Evolutionary conservation across 352 stramenopile species (phyloP).

Genomic region (Elongisporangium prolatum): DNA sequence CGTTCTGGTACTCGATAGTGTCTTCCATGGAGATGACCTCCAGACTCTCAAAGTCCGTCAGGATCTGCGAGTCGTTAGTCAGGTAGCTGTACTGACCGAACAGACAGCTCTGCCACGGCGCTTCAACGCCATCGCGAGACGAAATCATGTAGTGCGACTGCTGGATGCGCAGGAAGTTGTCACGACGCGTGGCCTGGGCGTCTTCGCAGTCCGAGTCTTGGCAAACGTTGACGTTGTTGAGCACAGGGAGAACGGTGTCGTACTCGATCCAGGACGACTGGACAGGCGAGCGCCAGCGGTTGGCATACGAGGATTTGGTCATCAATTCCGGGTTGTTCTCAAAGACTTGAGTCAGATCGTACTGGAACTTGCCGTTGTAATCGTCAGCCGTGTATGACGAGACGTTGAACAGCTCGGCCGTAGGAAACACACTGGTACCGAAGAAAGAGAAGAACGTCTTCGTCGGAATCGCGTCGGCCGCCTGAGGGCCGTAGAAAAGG

Average conservation of each 20-base stretch:
- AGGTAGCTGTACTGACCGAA: constrained; percentile 20
- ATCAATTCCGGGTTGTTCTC: constrained; percentile 7
- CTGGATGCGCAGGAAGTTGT: constrained; percentile 18
- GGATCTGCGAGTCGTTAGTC: neutral
- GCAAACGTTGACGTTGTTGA: constrained; percentile 11
- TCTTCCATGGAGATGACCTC: constrained; percentile 3
- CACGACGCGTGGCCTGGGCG: constrained; percentile 9
- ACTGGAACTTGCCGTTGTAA: constrained; percentile 17
- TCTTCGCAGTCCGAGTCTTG: neutral
- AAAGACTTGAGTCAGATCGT: constrained; percentile 11
- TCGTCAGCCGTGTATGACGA: constrained; percentile 12
- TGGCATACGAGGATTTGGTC: constrained; percentile 10
- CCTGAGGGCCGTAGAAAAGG: constrained; percentile 28
- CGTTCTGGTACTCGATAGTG: constrained; percentile 1
- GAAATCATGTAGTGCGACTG: constrained; percentile 25
- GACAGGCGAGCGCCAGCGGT: constrained; percentile 16
- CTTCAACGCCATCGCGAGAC: constrained; percentile 18
- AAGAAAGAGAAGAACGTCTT: constrained; percentile 10
- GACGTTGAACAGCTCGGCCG: constrained; percentile 14
- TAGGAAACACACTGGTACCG: constrained; percentile 9
- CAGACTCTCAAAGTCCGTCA: constrained; percentile 1
- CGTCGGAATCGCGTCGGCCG: constrained; percentile 8
- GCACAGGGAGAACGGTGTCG: constrained; percentile 8
- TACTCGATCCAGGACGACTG: constrained; percentile 6
- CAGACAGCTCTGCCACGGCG: constrained; percentile 21